phyloP scores from a whole-genome alignment of 2,329 filamentous ascomycete species.

The Podosphaera aphanis region DNA sequence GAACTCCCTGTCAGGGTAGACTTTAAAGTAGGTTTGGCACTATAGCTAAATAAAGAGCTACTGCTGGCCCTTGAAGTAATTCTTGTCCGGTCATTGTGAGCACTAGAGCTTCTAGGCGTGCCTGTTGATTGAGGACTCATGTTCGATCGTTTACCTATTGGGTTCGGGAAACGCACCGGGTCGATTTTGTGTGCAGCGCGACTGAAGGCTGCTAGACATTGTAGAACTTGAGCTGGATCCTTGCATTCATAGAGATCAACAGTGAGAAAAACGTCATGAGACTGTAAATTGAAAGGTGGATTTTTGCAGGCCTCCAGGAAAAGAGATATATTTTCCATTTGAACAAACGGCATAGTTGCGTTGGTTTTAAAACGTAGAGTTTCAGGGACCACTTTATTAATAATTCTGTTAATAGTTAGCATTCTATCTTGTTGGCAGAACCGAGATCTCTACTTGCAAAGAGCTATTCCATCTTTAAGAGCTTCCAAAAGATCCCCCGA shows the following conservation, averaged over 20 bases:
- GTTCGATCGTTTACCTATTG: slow-evolving; percentile 48
- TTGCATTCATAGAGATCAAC: slow-evolving; percentile 92
- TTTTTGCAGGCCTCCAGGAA: slow-evolving; percentile 76
- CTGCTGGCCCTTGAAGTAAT: slow-evolving; percentile 34
- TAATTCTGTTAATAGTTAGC: slow-evolving; percentile 27
- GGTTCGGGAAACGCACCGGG: slow-evolving; percentile 46
- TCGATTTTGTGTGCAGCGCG: slow-evolving; percentile 56
- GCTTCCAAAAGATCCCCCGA: slow-evolving; percentile 58
- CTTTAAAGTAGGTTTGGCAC: not conserved
- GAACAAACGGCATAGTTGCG: slow-evolving; percentile 89
- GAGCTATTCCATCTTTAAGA: slow-evolving; percentile 71
- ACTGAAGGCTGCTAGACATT: slow-evolving; percentile 81
- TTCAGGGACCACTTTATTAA: slow-evolving; percentile 55
- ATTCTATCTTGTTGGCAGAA: not conserved
- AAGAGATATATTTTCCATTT: slow-evolving; percentile 98
- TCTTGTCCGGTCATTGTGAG: slow-evolving; percentile 21
- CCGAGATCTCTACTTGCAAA: slow-evolving; percentile 55
- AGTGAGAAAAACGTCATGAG: slow-evolving; percentile 89
- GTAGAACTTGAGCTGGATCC: slow-evolving; percentile 84
- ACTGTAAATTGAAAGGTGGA: slow-evolving; percentile 63
- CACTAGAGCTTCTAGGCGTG: slow-evolving; percentile 23
- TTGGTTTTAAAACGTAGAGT: slow-evolving; percentile 66
- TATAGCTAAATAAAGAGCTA: slow-evolving; percentile 24
- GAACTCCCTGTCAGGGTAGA: not conserved
- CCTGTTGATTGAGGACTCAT: slow-evolving; percentile 47